Evolutionary conservation across 2,329 filamentous ascomycete species (phyloP), one percentile per base, ranked within the genome.

Genomic region (Pseudocercospora ulei): DNA sequence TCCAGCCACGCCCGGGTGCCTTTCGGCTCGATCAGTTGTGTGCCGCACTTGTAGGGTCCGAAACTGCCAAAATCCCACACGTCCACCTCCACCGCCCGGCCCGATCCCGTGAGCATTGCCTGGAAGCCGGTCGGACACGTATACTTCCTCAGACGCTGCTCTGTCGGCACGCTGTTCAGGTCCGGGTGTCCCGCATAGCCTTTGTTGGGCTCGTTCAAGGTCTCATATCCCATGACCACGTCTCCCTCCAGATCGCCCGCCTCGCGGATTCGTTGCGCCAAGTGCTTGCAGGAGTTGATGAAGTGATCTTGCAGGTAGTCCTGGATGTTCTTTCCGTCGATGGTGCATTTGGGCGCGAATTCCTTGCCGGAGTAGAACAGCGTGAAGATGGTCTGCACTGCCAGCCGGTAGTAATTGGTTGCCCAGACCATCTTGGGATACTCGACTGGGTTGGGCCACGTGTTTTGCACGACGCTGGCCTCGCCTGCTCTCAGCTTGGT

Each of bases 351-450:
- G 3, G 92, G 92, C 1, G 90, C 84, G 66, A 95, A 96, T 54
- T 92, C 84, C 47, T 71, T 76, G 22, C 90, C 90, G 5, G 73
- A 87, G 60, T 92, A 98, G 66, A 94, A 98, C 35, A 96, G 66
- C 0, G 88, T 94, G 59, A 95, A 96, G 51, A 96, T 85, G 29
- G 85, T 87, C 50, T 87, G 84, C 34, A 80, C 82, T 2, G 81
- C 87, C 34, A 96, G 69, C 14, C 90, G 76, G 46, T 77, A 82
- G 62, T 98, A 98, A 59, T 98, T 98, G 35, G 92, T 96, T 9
- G 88, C 86, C 90, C 90, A 98, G 41, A 96, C 88, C 92, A 98
- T 98, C 66, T 95, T 96, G 14, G 90, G 90, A 50, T 88, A 98
- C 1, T 79, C 72, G 16, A 78, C 78, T 5, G 87, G 85, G 12